Conservation (phyloP, 2,329 filamentous ascomycete species). For the Venturia asperata region DNA sequence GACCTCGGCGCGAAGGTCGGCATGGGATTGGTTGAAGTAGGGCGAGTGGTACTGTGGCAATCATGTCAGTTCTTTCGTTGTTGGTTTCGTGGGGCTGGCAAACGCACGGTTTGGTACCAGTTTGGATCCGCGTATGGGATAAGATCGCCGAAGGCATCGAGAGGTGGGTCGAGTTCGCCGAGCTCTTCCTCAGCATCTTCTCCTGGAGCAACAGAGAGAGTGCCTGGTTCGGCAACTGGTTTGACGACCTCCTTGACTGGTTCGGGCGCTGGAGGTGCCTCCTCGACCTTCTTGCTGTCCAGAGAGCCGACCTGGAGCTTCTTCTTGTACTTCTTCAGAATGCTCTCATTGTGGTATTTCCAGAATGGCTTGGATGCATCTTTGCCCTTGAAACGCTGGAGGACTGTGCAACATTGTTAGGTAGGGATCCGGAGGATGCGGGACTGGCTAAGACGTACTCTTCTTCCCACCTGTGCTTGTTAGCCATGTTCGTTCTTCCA, state of each 20-base stretch:
- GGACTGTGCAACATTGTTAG: slow-evolving; percentile 39
- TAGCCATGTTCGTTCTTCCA: not conserved
- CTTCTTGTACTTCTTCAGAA: slow-evolving; percentile 56
- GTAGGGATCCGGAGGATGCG: slow-evolving; percentile 16
- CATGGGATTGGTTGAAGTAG: slow-evolving; percentile 93
- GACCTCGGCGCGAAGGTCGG: slow-evolving; percentile 80
- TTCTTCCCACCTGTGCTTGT: slow-evolving; percentile 57
- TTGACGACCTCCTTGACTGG: slow-evolving; percentile 43
- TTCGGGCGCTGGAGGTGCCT: slow-evolving; percentile 43
- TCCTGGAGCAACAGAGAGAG: slow-evolving; percentile 35
- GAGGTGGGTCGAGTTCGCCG: slow-evolving; percentile 56
- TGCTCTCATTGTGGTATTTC: slow-evolving; percentile 56
- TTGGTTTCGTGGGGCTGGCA: not conserved
- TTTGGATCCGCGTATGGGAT: slow-evolving; percentile 87
- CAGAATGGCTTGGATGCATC: slow-evolving; percentile 63
- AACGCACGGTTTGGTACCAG: slow-evolving; percentile 87
- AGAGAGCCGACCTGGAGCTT: slow-evolving; percentile 63
- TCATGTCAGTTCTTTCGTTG: not conserved
- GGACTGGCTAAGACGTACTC: slow-evolving; percentile 41
- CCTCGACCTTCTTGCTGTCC: slow-evolving; percentile 66
- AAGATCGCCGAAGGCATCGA: slow-evolving; percentile 78
- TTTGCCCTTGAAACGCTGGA: slow-evolving; percentile 58
- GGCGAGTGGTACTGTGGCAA: slow-evolving; percentile 74
- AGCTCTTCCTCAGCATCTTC: slow-evolving; percentile 27
- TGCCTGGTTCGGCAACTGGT: slow-evolving; percentile 54